A percentile compares a stretch with the other conserved stretches of the same genome.
phyloP scores from a whole-genome alignment of 2,329 filamentous ascomycete genomes.

The Fusarium brevicatenulatum region DNA sequence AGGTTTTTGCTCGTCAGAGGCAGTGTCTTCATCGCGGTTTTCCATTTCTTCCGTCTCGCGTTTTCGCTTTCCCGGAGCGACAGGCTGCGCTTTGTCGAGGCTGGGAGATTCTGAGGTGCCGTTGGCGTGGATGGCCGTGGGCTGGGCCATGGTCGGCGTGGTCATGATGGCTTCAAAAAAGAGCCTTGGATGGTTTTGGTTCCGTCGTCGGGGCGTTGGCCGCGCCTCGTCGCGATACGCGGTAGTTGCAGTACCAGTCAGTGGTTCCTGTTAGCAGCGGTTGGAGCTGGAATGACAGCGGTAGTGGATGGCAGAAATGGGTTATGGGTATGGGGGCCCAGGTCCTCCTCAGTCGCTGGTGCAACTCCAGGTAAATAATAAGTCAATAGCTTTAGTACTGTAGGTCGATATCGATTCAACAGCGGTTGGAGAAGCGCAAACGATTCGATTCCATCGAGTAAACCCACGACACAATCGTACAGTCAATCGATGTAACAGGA shows the following conservation, averaged over 20 bases:
- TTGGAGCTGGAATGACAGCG: conserved; percentile 42
- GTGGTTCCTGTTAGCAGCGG: conserved; percentile 40
- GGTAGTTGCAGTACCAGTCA: conserved; percentile 50
- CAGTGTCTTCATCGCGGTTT: conserved; percentile 48
- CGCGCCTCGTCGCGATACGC: conserved; percentile 56
- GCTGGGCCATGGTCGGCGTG: conserved; percentile 54
- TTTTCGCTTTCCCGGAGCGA: conserved; percentile 65
- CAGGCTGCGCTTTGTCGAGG: conserved; percentile 46
- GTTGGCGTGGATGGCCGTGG: conserved; percentile 53
- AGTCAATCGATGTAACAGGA: conserved; percentile 44
- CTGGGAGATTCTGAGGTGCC: conserved; percentile 53
- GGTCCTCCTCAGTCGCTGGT: conserved; percentile 48
- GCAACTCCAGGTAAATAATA: conserved; percentile 49
- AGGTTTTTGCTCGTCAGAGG: conserved; percentile 43
- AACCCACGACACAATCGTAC: conserved; percentile 46
- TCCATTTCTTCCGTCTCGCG: conserved; percentile 59
- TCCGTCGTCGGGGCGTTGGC: conserved; percentile 44
- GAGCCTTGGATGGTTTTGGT: conserved; percentile 15
- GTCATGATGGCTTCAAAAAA: conserved; percentile 39
- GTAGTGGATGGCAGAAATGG: conserved; percentile 47
- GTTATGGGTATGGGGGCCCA: conserved; percentile 12
- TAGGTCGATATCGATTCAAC: neutral
- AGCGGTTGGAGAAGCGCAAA: conserved; percentile 45
- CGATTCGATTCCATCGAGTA: conserved; percentile 47
- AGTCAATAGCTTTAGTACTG: conserved; percentile 47